Percentiles rank a stretch among this genome's conserved stretches.
Evolutionary conservation across 2,329 filamentous ascomycete genomes (phyloP).

Genomic region (Diaporthe sp.): DNA sequence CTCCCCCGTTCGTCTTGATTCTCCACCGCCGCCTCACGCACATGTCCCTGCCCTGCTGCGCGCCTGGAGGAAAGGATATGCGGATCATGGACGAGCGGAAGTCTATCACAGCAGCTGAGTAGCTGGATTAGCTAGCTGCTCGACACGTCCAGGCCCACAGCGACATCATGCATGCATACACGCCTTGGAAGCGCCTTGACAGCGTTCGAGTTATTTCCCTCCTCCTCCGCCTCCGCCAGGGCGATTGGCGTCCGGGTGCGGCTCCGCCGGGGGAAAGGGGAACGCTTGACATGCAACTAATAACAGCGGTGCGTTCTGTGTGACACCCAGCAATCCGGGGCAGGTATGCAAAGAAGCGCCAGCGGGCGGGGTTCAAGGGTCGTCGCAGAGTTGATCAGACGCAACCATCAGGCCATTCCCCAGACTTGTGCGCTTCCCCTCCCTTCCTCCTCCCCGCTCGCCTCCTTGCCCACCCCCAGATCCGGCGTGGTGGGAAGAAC

Average conservation of each 20-base stretch:
- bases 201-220: not conserved
- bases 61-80: slow-evolving; percentile 11
- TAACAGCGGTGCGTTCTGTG: not conserved
- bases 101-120: not conserved
- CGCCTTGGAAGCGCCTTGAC: slow-evolving; percentile 6
- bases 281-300: not conserved
- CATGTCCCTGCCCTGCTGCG: not conserved
- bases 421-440: slow-evolving; percentile 26
- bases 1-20: not conserved
- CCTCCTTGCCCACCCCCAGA: slow-evolving; percentile 21
- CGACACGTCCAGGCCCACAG: not conserved
- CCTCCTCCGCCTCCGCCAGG: slow-evolving; percentile 27
- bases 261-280: slow-evolving; percentile 37
- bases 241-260: slow-evolving; percentile 24
- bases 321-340: not conserved
- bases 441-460: not conserved
- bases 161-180: slow-evolving; percentile 20
- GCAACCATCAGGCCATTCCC: slow-evolving; percentile 35
- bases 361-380: slow-evolving; percentile 5
- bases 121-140: not conserved
- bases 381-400: not conserved
- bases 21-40: slow-evolving; percentile 2
- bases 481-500: slow-evolving; percentile 24
- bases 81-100: slow-evolving; percentile 36
- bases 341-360: not conserved